These are phyloP conservation scores for Hemisphaericaspora xylanilytica DNA, from an alignment of 1,139 yeast species.

Conservation along the genomic window DNA sequence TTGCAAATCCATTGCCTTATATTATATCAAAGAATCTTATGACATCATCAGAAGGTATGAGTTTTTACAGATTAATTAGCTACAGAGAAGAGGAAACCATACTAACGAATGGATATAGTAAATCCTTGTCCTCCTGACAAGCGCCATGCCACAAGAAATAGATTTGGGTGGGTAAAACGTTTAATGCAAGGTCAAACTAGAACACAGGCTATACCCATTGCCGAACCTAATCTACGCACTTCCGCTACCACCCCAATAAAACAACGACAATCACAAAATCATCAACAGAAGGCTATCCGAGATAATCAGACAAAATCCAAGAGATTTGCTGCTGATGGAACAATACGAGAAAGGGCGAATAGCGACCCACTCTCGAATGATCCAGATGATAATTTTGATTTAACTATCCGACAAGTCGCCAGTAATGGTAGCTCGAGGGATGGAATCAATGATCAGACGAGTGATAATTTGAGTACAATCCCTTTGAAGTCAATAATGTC, in stretches of 20 bases:
- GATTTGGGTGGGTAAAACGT: constrained; percentile 48
- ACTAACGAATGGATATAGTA: constrained; percentile 4
- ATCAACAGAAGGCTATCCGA: not conserved
- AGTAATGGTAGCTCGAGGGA: constrained; percentile 9
- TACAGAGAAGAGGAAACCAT: not conserved
- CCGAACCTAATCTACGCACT: not conserved
- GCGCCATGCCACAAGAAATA: constrained; percentile 26
- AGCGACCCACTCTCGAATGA: not conserved
- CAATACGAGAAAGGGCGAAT: constrained; percentile 1
- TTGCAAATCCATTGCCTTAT: not conserved
- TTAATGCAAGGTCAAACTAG: constrained; percentile 46
- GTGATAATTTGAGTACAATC: constrained; percentile 44
- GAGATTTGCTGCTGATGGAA: not conserved
- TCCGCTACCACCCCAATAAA: constrained; percentile 1
- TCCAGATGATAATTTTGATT: constrained; percentile 1
- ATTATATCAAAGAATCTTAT: not conserved
- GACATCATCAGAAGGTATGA: constrained; percentile 12
- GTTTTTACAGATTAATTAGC: not conserved
- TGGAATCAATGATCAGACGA: constrained; percentile 9
- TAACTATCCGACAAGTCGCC: constrained; percentile 1
- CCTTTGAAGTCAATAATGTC: constrained; percentile 54
- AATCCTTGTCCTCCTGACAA: constrained; percentile 12
- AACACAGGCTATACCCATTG: constrained; percentile 2
- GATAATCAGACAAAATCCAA: not conserved
- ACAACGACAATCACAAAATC: constrained; percentile 4